Conservation (phyloP, 2,329 filamentous ascomycete species). For the Colletotrichum gigasporum region DNA sequence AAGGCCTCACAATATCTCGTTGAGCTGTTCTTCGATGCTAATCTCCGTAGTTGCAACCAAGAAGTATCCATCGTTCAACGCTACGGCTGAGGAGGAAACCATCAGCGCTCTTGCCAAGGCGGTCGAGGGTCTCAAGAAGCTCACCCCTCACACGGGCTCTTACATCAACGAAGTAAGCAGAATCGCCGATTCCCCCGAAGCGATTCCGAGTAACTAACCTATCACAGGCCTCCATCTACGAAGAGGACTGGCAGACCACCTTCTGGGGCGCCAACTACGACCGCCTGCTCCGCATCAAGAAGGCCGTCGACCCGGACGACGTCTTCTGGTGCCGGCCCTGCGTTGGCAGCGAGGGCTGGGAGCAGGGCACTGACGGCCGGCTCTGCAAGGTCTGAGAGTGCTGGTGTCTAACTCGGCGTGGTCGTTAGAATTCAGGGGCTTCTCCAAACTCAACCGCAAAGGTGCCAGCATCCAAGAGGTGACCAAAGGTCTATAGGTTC, state of each 20-base stretch:
- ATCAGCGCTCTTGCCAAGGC: constrained; percentile 37
- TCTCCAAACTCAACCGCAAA: no score
- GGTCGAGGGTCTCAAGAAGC: constrained; percentile 44
- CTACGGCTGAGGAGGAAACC: constrained; percentile 38
- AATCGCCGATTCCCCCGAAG: no score
- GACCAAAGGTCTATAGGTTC: no score
- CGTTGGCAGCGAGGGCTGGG: constrained; percentile 27
- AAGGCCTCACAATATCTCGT: constrained; percentile 37
- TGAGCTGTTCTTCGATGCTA: constrained; percentile 3
- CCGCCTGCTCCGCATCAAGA: constrained; percentile 24
- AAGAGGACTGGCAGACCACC: constrained; percentile 26
- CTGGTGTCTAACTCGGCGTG: no score
- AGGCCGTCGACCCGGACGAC: constrained; percentile 16
- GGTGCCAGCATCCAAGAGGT: no score
- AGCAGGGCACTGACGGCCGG: not conserved
- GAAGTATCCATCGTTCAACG: constrained; percentile 44
- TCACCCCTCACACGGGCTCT: constrained; percentile 21
- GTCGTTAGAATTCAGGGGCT: no score
- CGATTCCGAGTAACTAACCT: not conserved
- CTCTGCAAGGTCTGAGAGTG: not conserved
- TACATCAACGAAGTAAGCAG: constrained; percentile 34
- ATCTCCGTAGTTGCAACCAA: constrained; percentile 38
- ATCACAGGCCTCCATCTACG: constrained; percentile 10
- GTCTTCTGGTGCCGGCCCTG: constrained; percentile 27
- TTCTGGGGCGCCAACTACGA: constrained; percentile 31